Conservation (phyloP, 306 rosid species). For the Trifolium repens region DNA sequence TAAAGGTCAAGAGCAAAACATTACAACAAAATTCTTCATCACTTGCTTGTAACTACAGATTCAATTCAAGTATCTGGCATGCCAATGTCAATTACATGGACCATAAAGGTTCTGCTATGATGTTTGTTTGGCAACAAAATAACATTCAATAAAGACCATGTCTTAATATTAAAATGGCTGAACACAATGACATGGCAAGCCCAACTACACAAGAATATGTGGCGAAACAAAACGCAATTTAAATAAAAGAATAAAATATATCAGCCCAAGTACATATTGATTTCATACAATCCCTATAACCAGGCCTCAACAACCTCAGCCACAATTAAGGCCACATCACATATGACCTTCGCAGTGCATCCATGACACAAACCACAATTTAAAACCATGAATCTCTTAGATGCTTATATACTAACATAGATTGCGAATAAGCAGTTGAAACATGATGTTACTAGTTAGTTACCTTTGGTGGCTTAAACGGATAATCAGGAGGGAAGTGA, state of each 20-base stretch:
- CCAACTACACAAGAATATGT: not conserved
- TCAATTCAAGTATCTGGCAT: not conserved
- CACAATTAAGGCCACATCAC: not conserved
- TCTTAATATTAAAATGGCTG: not conserved
- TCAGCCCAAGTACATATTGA: not conserved
- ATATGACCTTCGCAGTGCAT: not conserved
- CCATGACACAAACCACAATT: not conserved
- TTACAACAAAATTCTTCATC: not conserved
- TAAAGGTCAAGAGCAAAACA: not conserved
- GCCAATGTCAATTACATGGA: not conserved
- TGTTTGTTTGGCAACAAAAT: not conserved
- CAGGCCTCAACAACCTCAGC: not conserved
- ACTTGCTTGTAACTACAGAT: not conserved
- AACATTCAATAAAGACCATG: not conserved
- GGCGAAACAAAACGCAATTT: not conserved
- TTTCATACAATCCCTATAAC: not conserved
- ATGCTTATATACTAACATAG: not conserved
- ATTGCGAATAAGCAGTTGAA: not conserved
- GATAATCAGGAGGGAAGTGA: conserved; percentile 69
- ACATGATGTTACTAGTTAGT: conserved; percentile 5
- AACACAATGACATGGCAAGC: not conserved
- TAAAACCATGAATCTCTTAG: not conserved
- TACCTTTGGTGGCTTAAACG: conserved; percentile 69
- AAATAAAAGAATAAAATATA: not conserved
- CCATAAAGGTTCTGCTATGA: not conserved